phyloP scores from a whole-genome alignment of 306 rosid species.

The Citrullus colocynthis region DNA sequence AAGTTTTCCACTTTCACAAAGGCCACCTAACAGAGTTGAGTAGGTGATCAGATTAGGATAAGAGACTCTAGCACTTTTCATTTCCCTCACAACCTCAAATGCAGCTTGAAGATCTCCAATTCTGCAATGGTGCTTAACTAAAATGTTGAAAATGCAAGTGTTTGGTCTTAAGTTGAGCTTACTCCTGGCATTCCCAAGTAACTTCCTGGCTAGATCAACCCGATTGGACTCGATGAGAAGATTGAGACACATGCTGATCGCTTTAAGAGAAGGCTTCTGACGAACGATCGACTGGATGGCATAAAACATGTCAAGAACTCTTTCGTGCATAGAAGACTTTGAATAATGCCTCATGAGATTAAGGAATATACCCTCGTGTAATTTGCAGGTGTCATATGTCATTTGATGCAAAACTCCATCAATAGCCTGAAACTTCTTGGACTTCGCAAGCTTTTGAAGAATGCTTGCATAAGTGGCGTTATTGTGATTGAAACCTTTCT shows the following conservation, averaged over 20 bases:
- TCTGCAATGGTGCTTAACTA: conserved; percentile 78
- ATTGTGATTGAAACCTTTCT: conserved; percentile 69
- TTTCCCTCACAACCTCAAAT: conserved; percentile 58
- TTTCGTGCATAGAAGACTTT: conserved; percentile 39
- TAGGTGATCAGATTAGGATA: conserved; percentile 66
- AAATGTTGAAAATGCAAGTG: conserved; percentile 62
- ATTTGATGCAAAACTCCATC: conserved; percentile 58
- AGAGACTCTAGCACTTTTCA: conserved; percentile 45
- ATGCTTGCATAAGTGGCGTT: conserved; percentile 52
- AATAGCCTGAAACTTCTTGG: conserved; percentile 54
- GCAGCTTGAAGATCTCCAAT: conserved; percentile 66
- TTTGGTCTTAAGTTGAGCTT: conserved; percentile 47
- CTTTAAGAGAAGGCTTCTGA: conserved; percentile 65
- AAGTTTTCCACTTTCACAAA: conserved; percentile 54
- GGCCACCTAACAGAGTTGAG: conserved; percentile 72
- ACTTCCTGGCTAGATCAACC: conserved; percentile 51
- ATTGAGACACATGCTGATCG: conserved; percentile 74
- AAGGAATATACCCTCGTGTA: conserved; percentile 70
- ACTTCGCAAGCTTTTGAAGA: conserved; percentile 61
- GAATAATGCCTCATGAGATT: conserved; percentile 78
- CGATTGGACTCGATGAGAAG: conserved; percentile 46
- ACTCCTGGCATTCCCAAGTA: conserved; percentile 49
- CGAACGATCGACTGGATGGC: conserved; percentile 52
- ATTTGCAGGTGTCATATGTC: conserved; percentile 68
- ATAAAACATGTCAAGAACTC: conserved; percentile 51